Base-by-base conservation (phyloP, 768 basidiomycete species). In the Tricholoma flavovirens region DNA sequence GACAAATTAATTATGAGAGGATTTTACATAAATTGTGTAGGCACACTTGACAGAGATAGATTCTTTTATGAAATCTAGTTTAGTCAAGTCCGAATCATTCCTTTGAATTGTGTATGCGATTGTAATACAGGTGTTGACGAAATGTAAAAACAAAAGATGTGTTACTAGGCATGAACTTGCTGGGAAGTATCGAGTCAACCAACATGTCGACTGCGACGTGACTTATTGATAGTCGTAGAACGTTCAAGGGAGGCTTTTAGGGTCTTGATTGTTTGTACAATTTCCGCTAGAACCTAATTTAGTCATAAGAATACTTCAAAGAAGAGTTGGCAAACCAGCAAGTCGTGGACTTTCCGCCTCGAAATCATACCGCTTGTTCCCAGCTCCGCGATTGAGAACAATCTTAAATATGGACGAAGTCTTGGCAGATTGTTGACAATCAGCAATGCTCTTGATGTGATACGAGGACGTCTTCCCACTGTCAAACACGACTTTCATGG, bases 351-450 rank as follows among this genome's bases (percentile, higher is more conserved):
- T 93, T 70, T 96, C 95, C 0, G 94, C 96, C 72, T 99, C 97
- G 67, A 97, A 98, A 64, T 98, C 96, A 67, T 98, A 98, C 36
- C 93, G 78, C 77, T 98, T 99, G 62, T 86, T 88, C 40, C 83
- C 78, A 42, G 80, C 79, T 35, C 83, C 80, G 59, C 89, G 76
- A 66, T 83, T 87, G 11, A 98, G 82, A 30, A 96, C 82, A 17
- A 98, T 79, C 77, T 95, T 96, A 81, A 99, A 95, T 35, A 83
- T 80, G 1, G 88, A 80, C 26, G 87, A 85, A 11, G 82, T 82
- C 69, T 94, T 93, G 46, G 83, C 79, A 1, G 86, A 86, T 66
- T 96, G 87, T 59, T 90, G 90, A 66, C 90, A 92, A 48, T 86
- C 83, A 30, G 83, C 82, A 42, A 99, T 84, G 58, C 86, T 86